Evolutionary conservation across 345 rosid species (phyloP).

Genomic region (Fremontodendron californicum): DNA sequence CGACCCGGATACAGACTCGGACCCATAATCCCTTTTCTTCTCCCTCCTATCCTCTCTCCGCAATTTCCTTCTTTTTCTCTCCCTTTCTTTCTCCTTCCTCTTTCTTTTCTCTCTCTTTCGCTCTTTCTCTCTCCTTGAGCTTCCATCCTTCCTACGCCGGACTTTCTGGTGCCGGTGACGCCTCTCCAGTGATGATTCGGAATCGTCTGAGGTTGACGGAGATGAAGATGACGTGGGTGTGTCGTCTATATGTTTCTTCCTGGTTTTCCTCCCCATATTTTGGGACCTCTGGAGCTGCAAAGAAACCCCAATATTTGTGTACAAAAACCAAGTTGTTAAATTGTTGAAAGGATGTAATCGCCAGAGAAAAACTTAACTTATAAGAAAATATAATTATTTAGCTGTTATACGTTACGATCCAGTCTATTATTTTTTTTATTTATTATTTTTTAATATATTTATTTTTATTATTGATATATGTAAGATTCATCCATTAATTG

Average conservation of each 20-base stretch:
- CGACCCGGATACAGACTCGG: conserved; percentile 26
- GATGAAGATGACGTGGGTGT: conserved; percentile 35
- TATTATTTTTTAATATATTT: too few species aligned
- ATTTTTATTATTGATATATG: too few species aligned
- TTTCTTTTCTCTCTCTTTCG: conserved; percentile 40
- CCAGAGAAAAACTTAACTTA: too few species aligned
- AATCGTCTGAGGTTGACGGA: conserved; percentile 39
- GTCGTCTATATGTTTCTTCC: conserved; percentile 38
- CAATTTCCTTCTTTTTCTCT: conserved; percentile 42
- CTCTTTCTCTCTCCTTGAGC: conserved; percentile 54
- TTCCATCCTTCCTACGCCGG: conserved; percentile 36
- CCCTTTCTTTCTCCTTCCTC: conserved; percentile 39
- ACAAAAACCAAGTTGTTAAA: background rate
- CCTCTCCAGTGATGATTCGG: conserved; percentile 39
- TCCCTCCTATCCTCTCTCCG: conserved; percentile 32
- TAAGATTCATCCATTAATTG: too few species aligned
- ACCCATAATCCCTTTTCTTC: conserved; percentile 34
- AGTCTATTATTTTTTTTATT: too few species aligned
- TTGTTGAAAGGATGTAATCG: too few species aligned
- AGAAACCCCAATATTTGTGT: background rate
- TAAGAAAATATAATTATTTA: too few species aligned
- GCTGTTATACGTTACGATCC: too few species aligned
- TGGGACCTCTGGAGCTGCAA: background rate
- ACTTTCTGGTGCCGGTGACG: conserved; percentile 34
- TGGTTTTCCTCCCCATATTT: conserved; percentile 29